Evolutionary conservation across 1,284 basidiomycete species (phyloP).

Genomic region (Malassezia yamatoensis): DNA sequence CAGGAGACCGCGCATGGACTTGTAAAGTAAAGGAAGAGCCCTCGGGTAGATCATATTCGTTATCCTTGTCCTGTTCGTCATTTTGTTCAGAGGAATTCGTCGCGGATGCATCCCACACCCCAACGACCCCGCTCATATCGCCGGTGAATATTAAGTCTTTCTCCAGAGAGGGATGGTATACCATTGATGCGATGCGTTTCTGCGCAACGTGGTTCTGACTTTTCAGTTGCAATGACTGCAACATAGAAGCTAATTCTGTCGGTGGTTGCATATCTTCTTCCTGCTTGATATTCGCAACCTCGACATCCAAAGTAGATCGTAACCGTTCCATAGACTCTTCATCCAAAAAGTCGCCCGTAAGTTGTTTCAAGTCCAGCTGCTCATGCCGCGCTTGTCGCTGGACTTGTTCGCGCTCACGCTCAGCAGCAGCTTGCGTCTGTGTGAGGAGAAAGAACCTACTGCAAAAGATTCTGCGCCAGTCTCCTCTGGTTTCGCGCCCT

Average conservation of each 20-base stretch:
- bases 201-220: constrained; percentile 29
- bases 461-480: background rate
- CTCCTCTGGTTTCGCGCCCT: constrained; percentile 13
- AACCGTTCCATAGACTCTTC: constrained; percentile 18
- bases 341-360: background rate
- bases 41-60: constrained; percentile 15
- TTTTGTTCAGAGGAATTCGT: constrained; percentile 21
- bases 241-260: constrained; percentile 22
- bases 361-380: constrained; percentile 20
- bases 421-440: constrained; percentile 19
- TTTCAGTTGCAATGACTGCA: constrained; percentile 34
- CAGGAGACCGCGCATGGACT: constrained; percentile 31
- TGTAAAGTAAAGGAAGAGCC: constrained; percentile 34
- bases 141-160: constrained; percentile 42
- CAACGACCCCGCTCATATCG: constrained; percentile 40
- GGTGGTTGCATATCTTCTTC: constrained; percentile 3
- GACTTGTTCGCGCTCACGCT: background rate
- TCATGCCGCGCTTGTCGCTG: constrained; percentile 12
- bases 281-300: background rate
- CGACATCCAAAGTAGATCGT: background rate
- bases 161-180: constrained; percentile 32
- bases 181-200: constrained; percentile 37
- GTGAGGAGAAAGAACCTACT: background rate
- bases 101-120: constrained; percentile 36
- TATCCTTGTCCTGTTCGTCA: background rate